Evolutionary conservation across 83 land plant species (phyloP), one percentile per base, ranked within the genome.

Genomic region (Larix sibirica): DNA sequence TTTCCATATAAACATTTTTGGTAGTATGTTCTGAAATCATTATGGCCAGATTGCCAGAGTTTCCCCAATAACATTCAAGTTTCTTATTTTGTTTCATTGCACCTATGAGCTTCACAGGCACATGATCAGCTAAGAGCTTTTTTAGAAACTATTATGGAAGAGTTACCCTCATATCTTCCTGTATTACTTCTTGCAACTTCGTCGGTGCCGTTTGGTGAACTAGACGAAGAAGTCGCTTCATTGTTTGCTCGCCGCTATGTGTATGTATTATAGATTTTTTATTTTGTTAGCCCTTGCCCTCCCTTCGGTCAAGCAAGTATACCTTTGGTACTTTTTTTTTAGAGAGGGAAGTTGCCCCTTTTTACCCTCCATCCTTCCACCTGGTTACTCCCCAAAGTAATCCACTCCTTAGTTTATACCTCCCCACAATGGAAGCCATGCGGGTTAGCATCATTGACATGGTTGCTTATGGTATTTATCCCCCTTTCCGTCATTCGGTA

Each of bases 41-140:
- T 28, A n/a, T 28, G 18, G 38, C 24, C 54, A 16, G 64, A 40
- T 44, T 50, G 23, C 3, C 47, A n/a, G 16, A 61, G 50, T 21
- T 71, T 40, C 7, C 47, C 74, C 38, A 23, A 80, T 23, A 80
- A 61, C 40, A 13, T 40, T 79, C 70, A 59, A 33, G 18, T 71
- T 81, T 58, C 79, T 50, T 24, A 84, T 47, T 56, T 81, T 84
- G 17, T 68, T 4, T 31, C n/a, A 23, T 62, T 20, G 36, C 38
- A 74, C 50, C 26, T 63, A 64, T 14, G 68, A 64, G 40, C 61
- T 88, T 76, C 54, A 42, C 91, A 97, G 99, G 99, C 99, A 23
- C 91, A 92, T 83, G 93, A 93, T 31, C 99, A 97, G 77, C 94
- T 97, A 33, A 94, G 91, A 81, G 97, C 99, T 62, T 98, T 97